Evolutionary conservation across 139 green algal species (phyloP), one percentile per base, ranked within the genome.

Genomic region (Choricystis sp.): DNA sequence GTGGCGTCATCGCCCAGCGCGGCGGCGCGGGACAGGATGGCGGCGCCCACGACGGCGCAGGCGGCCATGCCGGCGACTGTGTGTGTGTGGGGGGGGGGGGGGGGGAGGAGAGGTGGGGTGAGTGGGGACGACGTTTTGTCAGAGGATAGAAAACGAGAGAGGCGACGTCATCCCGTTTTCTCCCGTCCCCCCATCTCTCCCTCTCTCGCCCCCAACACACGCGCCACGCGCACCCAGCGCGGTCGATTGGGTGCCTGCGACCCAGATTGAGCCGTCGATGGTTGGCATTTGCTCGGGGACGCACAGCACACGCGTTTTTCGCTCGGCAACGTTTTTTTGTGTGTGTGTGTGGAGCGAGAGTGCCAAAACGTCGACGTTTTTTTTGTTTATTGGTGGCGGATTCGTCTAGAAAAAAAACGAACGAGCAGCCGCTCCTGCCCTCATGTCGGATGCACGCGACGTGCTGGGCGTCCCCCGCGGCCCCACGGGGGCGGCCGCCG

Each of bases 401-500:
- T n/a, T n/a, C n/a, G n/a, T n/a, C n/a, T n/a, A n/a, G n/a, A n/a
- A n/a, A n/a, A 52, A 52, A 52, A 52, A 52, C 9, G 40, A 52
- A 52, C 9, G 16, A 16, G 40, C 40, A 16, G 16, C 40, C 9
- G 40, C 9, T 52, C 9, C 40, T 21, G 40, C 16, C 40, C 9
- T 52, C 40, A 52, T 52, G 40, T 52, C 40, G 1, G 88, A 95
- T 64, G 76, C 92, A 19, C 91, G 91, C 49, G 88, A 95, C 65
- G 94, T 95, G 40, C 74, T 95, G 20, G 88, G 88, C 4, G 69
- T 95, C 49, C 57, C 68, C 22, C 68, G 79, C 19, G 16, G 69
- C 40, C 1, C n/a, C 57, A 5, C 56, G 66, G 55, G 52, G 62
- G 28, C 59, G 65, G 24, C 61, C 55, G 4, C 0, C n/a, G 60